phyloP scores from a whole-genome alignment of 306 rosid species.

The Carpinus viminea region DNA sequence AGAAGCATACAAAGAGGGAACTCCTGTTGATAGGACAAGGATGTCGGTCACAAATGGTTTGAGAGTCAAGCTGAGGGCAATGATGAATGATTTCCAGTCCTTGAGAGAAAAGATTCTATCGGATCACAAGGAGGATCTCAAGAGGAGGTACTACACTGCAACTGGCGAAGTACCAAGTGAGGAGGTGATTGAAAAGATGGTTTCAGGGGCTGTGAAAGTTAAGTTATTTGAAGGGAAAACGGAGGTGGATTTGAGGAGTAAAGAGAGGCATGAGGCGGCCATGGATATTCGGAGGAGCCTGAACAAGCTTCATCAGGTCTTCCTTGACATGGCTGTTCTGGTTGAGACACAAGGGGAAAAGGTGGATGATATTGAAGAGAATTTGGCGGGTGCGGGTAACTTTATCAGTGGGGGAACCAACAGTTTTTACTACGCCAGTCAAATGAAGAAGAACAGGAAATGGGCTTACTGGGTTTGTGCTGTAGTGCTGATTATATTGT shows the following conservation, averaged over 20 bases:
- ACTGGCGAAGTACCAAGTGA: conserved; percentile 72
- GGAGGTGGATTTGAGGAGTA: conserved; percentile 56
- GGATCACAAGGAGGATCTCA: conserved; percentile 83
- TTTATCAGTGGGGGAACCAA: conserved; percentile 76
- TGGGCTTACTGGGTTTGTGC: conserved; percentile 70
- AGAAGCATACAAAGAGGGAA: conserved; percentile 59
- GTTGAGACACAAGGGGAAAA: conserved; percentile 83
- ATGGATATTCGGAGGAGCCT: conserved; percentile 81
- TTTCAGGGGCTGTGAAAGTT: conserved; percentile 58
- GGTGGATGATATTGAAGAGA: conserved; percentile 81
- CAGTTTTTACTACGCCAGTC: conserved; percentile 72
- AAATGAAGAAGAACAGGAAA: conserved; percentile 56
- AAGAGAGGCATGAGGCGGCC: conserved; percentile 72
- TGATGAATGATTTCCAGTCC: conserved; percentile 74
- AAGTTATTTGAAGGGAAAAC: conserved; percentile 66
- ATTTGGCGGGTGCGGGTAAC: conserved; percentile 59
- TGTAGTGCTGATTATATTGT: conserved; percentile 56
- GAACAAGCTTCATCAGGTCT: conserved; percentile 89
- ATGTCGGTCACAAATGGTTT: conserved; percentile 66
- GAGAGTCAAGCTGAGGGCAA: conserved; percentile 71
- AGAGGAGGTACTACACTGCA: conserved; percentile 60
- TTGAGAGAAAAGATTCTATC: conserved; percentile 59
- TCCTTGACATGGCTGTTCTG: conserved; percentile 92
- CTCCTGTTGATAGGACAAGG: conserved; percentile 66
- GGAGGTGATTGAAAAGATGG: conserved; percentile 67